Evolutionary conservation across 768 basidiomycete genomes (phyloP).

Genomic region (Lactarius tabidus): DNA sequence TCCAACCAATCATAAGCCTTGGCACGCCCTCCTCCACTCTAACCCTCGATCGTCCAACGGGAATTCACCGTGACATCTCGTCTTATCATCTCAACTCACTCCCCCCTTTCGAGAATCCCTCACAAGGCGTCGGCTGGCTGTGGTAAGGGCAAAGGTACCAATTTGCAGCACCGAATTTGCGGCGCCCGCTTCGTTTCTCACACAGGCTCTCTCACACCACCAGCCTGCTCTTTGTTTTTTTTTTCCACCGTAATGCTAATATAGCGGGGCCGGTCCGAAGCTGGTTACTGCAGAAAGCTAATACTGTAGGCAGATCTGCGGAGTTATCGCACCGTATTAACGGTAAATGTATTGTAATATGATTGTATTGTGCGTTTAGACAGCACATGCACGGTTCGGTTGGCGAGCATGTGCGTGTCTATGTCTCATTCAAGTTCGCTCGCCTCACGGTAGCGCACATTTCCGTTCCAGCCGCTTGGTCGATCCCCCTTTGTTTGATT

Average conservation of each 20-base stretch:
- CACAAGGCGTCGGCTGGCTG: not conserved
- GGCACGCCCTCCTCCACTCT: not conserved
- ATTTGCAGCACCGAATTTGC: not conserved
- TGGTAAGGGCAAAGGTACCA: not conserved
- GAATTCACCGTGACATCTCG: not conserved
- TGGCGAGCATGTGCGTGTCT: not conserved
- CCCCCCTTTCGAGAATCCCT: not conserved
- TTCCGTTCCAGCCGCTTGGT: not conserved
- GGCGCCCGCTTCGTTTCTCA: not conserved
- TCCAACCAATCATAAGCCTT: not conserved
- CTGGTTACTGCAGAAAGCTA: not conserved
- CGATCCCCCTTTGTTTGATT: not conserved
- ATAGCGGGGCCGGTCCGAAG: not conserved
- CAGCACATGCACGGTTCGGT: not conserved
- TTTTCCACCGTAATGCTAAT: not conserved
- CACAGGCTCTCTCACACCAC: not conserved
- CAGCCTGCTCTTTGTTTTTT: not conserved
- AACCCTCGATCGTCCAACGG: not conserved
- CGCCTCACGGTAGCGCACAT: not conserved
- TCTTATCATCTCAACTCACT: not conserved
- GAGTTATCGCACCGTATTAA: not conserved
- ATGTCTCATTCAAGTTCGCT: not conserved
- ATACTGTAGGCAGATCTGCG: not conserved
- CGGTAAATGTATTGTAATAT: not conserved
- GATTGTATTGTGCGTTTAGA: not conserved